Evolutionary conservation across 257 asterid genomes (phyloP), one percentile per base, ranked within the genome.

Genomic region (Catharanthus roseus): DNA sequence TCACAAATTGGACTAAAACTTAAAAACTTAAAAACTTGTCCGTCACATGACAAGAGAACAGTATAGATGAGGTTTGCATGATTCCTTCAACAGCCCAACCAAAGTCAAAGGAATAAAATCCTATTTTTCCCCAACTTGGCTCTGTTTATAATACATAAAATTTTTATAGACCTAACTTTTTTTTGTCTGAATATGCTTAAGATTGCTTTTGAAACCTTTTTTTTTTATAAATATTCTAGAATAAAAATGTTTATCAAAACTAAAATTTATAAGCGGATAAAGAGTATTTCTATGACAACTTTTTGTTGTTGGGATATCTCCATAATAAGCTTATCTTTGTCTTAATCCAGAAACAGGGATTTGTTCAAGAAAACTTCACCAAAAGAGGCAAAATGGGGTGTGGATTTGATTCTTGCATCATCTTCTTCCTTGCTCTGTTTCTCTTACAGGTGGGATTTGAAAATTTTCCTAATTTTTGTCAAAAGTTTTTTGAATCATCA

Each of bases 391-490:
- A 12, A 21, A 71, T 74, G 82, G 74, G 39, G 26, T 65, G 68
- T 68, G 54, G 75, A 55, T n/a, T 57, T 11, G 60, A 39, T 58
- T 69, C 76, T 47, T 50, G 50, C 51, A 45, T 36, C 67, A 41
- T 78, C 69, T 34, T 78, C 19, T 34, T 74, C 74, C 69, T 64
- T 65, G 66, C 74, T 21, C n/a, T 65, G 6, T 36, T 78, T 39
- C 10, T 70, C 21, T 75, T 57, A 0, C 74, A 49, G 82, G 82
- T 78, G n/a, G n/a, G n/a, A n/a, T n/a, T n/a, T n/a, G 50, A 58
- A 33, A 28, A 28, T 3, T 21, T 10, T 47, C 69, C 23, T 21
- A 65, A 9, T 55, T n/a, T 26, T 9, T 54, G 61, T 31, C 61
- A 23, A n/a, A 1, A 24, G 18, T 55, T 24, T 6, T 38, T 8